A percentile compares a stretch with the other conserved stretches of the same genome.
Conservation (phyloP, 192 early-diverging fungal genomes). For the Linnemannia hyalina region DNA sequence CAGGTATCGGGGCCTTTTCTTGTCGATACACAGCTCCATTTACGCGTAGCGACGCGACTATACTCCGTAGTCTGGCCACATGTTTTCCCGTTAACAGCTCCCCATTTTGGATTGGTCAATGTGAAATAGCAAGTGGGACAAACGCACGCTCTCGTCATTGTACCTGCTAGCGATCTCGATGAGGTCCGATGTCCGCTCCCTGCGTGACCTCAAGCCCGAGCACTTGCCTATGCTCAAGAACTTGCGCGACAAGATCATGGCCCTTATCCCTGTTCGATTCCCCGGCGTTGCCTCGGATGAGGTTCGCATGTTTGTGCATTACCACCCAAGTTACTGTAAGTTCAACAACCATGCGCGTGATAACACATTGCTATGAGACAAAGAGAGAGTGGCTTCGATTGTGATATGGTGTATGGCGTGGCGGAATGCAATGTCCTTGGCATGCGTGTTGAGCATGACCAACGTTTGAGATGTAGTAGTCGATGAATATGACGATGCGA, state of each 20-base stretch:
- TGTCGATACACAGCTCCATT: neutral
- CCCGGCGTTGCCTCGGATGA: constrained; percentile 67
- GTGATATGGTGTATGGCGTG: neutral
- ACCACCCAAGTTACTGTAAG: constrained; percentile 85
- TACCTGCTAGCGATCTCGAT: constrained; percentile 77
- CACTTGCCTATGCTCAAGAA: constrained; percentile 77
- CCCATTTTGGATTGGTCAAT: neutral
- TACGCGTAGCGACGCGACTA: too few relatives aligned
- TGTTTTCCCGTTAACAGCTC: neutral
- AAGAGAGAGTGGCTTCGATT: neutral
- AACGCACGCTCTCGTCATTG: constrained; percentile 65
- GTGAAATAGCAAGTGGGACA: constrained; percentile 80
- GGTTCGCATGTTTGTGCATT: constrained; percentile 81
- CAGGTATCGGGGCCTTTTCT: constrained; percentile 57
- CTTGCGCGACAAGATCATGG: constrained; percentile 64
- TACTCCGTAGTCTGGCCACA: neutral
- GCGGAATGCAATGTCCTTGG: constrained; percentile 9
- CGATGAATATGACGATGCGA: neutral
- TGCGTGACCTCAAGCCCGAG: constrained; percentile 69
- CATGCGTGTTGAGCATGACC: neutral
- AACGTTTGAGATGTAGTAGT: neutral
- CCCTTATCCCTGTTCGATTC: constrained; percentile 59
- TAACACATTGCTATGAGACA: neutral
- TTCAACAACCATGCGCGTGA: neutral
- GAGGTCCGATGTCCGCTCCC: constrained; percentile 66